phyloP scores from a whole-genome alignment of 768 basidiomycete genomes.

The Russula earlei region DNA sequence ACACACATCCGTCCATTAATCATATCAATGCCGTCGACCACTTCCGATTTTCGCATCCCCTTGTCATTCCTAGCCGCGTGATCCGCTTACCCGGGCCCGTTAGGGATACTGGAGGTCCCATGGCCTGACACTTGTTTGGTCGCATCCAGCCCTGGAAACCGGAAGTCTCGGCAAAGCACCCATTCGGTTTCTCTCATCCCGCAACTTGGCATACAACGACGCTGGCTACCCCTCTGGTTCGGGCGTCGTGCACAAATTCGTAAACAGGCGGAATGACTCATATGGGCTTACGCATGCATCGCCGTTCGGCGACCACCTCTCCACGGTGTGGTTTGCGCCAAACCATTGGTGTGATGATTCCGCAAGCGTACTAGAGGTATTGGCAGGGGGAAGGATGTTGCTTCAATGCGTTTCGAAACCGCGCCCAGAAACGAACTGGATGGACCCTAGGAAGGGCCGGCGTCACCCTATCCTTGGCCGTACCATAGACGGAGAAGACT shows the following conservation, averaged over 20 bases:
- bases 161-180: constrained; percentile 77
- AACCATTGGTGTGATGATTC: constrained; percentile 99
- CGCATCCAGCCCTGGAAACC: constrained; percentile 97
- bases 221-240: constrained; percentile 99
- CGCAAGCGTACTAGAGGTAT: constrained; percentile 92
- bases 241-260: constrained; percentile 93
- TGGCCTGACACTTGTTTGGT: constrained; percentile 99
- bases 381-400: constrained; percentile 81
- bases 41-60: constrained; percentile 65
- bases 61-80: background rate
- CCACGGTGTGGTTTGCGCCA: constrained; percentile 97
- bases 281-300: constrained; percentile 96
- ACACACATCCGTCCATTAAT: constrained; percentile 97
- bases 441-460: constrained; percentile 72
- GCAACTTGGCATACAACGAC: constrained; percentile 44
- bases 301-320: constrained; percentile 90
- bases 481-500: background rate
- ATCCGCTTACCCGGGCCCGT: constrained; percentile 2
- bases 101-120: constrained; percentile 98
- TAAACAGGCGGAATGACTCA: constrained; percentile 94
- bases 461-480: background rate
- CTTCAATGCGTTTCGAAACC: constrained; percentile 97
- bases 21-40: constrained; percentile 99
- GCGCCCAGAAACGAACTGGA: constrained; percentile 97
- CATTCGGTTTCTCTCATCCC: constrained; percentile 11